A percentile compares a stretch with the other conserved stretches of the same genome.
Evolutionary conservation across 306 rosid species (phyloP).

Genomic region (Oxytropis ochrocephala): DNA sequence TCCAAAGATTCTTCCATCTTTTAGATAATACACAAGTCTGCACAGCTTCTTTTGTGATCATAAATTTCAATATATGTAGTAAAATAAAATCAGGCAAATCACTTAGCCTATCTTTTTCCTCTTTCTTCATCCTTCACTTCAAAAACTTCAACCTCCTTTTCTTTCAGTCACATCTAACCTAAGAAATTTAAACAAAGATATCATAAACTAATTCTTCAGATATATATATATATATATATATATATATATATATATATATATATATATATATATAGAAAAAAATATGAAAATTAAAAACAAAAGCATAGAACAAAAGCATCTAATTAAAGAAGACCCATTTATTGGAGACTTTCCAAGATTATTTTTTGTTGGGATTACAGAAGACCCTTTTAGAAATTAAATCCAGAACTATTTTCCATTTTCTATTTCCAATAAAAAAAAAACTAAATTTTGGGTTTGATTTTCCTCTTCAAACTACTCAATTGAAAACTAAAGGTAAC

Average conservation of each 20-base stretch:
- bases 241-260: too few species aligned
- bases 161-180: background rate
- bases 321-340: background rate
- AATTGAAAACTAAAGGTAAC: background rate
- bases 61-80: slow-evolving; percentile 14
- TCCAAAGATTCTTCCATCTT: slow-evolving; percentile 22
- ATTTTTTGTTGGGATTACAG: background rate
- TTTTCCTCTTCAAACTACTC: background rate
- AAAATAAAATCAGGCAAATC: slow-evolving; percentile 17
- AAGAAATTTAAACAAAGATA: background rate
- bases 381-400: background rate
- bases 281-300: background rate
- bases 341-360: too few species aligned
- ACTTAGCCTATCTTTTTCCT: slow-evolving; percentile 13
- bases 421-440: background rate
- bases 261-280: too few species aligned
- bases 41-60: slow-evolving; percentile 19
- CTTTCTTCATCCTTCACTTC: background rate
- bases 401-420: background rate
- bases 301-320: background rate
- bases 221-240: too few species aligned
- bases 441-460: background rate
- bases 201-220: background rate
- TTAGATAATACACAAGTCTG: slow-evolving; percentile 9
- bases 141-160: background rate